Evolutionary conservation across 176 grass and related monocot genomes (phyloP), one percentile per base, ranked within the genome.

Genomic region (Carex scoparia): DNA sequence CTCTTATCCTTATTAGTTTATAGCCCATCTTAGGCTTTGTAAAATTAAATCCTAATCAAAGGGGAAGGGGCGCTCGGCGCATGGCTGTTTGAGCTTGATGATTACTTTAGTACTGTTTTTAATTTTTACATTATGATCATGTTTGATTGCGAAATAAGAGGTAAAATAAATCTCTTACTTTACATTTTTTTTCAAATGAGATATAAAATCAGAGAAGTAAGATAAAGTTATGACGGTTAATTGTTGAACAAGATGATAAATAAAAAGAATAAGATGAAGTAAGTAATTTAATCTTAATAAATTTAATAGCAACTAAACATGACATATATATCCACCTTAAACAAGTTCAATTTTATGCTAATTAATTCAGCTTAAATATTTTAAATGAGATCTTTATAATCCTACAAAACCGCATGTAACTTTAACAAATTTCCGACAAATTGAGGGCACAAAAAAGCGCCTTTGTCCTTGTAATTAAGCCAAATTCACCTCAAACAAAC

Each of bases 401-500:
- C 16, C 16, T 61, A 61, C 6, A 61, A 4, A 61, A 61, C 61
- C 18, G 19, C 19, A 8, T 5, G 23, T 28, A 63, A 63, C 60
- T 28, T 63, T 10, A 30, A 38, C 16, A 76, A 51, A 76, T 76
- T 9, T 30, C 44, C 72, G 49, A 54, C 72, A 77, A 55, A 77
- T 77, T 77, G 48, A 77, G 46, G 7, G 72, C 44, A 30, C 19
- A 27, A 55, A 55, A 77, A 77, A 77, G 48, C 5, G 4, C 1
- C 27, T 77, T 37, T 77, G n/a, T 31, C 31, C 49, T 32, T 77
- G 72, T 77, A 30, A 77, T 77, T 55, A 77, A 55, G 19, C 72
- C 72, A 77, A 77, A 55, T 69, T 18, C 27, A 77, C 48, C 72
- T 31, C 10, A 56, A 73, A 73, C 16, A 46, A 48, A 38, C 10